Percentiles rank a stretch among this genome's conserved stretches.
These are phyloP conservation scores for Lojkania enalia DNA, from an alignment of 2,329 filamentous ascomycete species.

Conservation along the genomic window DNA sequence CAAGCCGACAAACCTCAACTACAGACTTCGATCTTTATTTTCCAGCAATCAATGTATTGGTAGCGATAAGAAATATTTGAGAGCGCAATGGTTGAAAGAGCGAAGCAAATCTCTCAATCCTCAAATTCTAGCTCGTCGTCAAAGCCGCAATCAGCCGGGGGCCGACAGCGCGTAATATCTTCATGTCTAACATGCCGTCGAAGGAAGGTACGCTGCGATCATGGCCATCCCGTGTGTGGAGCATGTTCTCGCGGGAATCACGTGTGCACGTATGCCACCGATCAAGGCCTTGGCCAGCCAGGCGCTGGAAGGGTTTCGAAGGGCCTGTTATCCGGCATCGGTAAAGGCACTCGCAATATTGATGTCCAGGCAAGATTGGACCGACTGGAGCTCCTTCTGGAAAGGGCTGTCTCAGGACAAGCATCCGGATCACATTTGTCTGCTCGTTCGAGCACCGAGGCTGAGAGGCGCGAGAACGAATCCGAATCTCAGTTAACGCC, in stretches of 20 bases:
- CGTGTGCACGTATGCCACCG: conserved; percentile 41
- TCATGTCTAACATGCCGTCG: conserved; percentile 45
- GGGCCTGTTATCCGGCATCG: conserved; percentile 15
- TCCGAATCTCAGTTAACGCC: conserved; percentile 28
- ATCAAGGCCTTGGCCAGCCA: conserved; percentile 21
- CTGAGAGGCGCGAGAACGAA: conserved; percentile 21
- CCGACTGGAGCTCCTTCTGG: conserved; percentile 40
- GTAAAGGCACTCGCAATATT: conserved; percentile 29
- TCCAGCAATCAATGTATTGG: conserved; percentile 1
- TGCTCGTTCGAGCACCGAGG: conserved; percentile 22
- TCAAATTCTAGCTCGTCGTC: conserved; percentile 28
- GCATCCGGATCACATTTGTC: conserved; percentile 15
- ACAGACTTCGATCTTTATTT: not conserved
- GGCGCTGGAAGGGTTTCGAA: conserved; percentile 33
- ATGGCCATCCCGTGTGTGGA: conserved; percentile 43
- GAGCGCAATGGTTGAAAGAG: conserved; percentile 27
- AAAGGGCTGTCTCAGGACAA: conserved; percentile 36
- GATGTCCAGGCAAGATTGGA: conserved; percentile 44
- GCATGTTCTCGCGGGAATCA: conserved; percentile 44
- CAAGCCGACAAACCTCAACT: not conserved
- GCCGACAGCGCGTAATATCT: conserved; percentile 43
- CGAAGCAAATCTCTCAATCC: conserved; percentile 23
- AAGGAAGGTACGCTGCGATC: conserved; percentile 45
- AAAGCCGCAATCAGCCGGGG: conserved; percentile 27
- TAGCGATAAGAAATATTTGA: not conserved